Evolutionary conservation across 2,329 filamentous ascomycete species (phyloP).

Genomic region (Pseudogymnoascus sp.): DNA sequence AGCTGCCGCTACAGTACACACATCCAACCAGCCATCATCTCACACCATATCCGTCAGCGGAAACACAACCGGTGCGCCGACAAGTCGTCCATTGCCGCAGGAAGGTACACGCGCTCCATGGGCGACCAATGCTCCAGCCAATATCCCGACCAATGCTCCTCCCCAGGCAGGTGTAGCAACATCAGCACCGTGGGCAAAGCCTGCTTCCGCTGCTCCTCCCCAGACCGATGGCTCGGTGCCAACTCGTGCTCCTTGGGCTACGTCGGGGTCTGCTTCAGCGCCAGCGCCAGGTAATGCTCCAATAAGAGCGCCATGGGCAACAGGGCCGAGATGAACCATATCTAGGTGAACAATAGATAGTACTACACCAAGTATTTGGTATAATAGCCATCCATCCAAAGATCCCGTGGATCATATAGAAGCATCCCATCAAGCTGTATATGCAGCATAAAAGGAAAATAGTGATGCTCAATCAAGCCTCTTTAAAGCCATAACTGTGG

Average conservation of each 20-base stretch:
- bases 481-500: background rate
- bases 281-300: constrained; percentile 16
- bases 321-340: background rate
- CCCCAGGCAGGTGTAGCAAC: constrained; percentile 18
- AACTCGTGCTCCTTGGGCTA: constrained; percentile 13
- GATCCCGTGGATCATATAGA: background rate
- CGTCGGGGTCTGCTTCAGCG: constrained; percentile 14
- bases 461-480: background rate
- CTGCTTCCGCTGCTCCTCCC: constrained; percentile 5
- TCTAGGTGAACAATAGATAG: background rate
- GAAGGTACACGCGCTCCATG: constrained; percentile 24
- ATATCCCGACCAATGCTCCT: background rate
- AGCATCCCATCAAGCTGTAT: background rate
- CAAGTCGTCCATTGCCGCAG: constrained; percentile 17
- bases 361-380: background rate
- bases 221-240: background rate
- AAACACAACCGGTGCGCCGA: constrained; percentile 13
- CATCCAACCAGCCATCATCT: constrained; percentile 44
- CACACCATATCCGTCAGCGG: constrained; percentile 7
- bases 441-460: background rate
- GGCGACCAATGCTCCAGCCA: constrained; percentile 13
- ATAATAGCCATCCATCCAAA: background rate
- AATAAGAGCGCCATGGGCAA: constrained; percentile 34
- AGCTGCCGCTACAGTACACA: constrained; percentile 47
- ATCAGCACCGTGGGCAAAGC: constrained; percentile 28